Percentiles rank a stretch among this genome's conserved stretches.
phyloP scores from a whole-genome alignment of 2,329 filamentous ascomycete genomes.

The Ceratocystis colombiana region DNA sequence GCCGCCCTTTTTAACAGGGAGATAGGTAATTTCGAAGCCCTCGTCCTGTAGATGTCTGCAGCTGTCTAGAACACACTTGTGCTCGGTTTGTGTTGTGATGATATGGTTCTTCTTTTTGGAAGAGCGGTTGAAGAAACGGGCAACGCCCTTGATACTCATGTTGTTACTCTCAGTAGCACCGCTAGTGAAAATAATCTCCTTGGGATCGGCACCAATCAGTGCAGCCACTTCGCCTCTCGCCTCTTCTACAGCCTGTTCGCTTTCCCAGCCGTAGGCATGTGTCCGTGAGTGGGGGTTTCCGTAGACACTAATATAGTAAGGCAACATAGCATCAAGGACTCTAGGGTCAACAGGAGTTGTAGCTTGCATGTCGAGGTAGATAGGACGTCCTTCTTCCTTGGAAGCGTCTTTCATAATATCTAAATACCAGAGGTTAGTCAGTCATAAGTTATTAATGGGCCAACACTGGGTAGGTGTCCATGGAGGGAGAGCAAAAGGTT shows the following conservation, averaged over 20 bases:
- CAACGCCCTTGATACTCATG: slow-evolving; percentile 98
- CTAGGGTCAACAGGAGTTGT: slow-evolving; percentile 91
- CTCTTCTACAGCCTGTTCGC: slow-evolving; percentile 82
- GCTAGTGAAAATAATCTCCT: slow-evolving; percentile 98
- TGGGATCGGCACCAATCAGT: slow-evolving; percentile 86
- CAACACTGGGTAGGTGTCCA: slow-evolving; percentile 25
- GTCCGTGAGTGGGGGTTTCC: slow-evolving; percentile 96
- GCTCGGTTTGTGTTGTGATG: slow-evolving; percentile 93
- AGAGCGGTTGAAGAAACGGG: slow-evolving; percentile 81
- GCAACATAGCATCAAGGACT: slow-evolving; percentile 93
- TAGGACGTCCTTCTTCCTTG: slow-evolving; percentile 85
- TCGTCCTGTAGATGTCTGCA: slow-evolving; percentile 95
- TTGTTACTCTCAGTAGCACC: slow-evolving; percentile 98
- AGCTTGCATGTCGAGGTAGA: slow-evolving; percentile 97
- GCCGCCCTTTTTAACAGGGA: slow-evolving; percentile 82
- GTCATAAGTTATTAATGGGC: neutral
- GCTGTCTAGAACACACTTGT: slow-evolving; percentile 97
- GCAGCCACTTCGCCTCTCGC: slow-evolving; percentile 73
- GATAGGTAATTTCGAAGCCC: slow-evolving; percentile 92
- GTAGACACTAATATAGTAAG: slow-evolving; percentile 84
- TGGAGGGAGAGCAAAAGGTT: slow-evolving; percentile 28
- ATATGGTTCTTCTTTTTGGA: slow-evolving; percentile 99
- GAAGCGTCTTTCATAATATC: slow-evolving; percentile 85
- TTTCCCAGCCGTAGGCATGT: slow-evolving; percentile 98
- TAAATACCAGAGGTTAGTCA: slow-evolving; percentile 28